Evolutionary conservation across 2,329 filamentous ascomycete species (phyloP).

Genomic region (Alternaria atra): DNA sequence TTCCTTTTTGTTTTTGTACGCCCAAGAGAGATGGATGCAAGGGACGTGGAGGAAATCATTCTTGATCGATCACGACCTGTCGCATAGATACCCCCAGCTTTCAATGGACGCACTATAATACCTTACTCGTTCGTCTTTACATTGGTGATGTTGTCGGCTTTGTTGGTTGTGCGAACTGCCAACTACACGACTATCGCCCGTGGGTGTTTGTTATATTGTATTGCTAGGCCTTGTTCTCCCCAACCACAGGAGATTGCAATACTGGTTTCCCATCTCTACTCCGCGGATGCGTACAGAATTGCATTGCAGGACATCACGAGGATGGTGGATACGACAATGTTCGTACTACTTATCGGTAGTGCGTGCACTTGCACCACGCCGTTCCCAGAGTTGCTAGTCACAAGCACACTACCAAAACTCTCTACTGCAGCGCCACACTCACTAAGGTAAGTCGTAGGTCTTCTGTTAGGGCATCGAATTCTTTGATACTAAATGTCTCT

Average conservation of each 20-base stretch:
- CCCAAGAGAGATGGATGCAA: constrained; percentile 20
- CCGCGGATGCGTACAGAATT: background rate
- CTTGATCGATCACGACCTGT: constrained; percentile 24
- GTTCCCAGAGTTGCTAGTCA: background rate
- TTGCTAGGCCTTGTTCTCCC: background rate
- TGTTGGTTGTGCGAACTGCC: background rate
- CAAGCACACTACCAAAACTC: background rate
- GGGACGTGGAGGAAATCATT: constrained; percentile 21
- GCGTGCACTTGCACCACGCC: background rate
- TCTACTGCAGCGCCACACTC: too few species aligned
- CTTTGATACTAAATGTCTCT: background rate
- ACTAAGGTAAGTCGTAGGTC: too few species aligned
- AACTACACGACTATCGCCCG: too few species aligned
- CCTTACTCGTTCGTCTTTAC: background rate
- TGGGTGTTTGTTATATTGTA: background rate
- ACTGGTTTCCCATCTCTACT: background rate
- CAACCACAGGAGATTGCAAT: background rate
- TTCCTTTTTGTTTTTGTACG: constrained; percentile 3
- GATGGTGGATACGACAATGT: background rate
- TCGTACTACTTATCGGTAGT: background rate
- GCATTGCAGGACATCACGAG: background rate
- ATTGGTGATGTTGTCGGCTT: background rate
- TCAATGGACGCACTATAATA: constrained; percentile 27
- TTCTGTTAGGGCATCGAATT: constrained; percentile 1
- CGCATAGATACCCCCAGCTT: constrained; percentile 37